Evolutionary conservation across 2,329 filamentous ascomycete genomes (phyloP).

Genomic region (Talaromyces sp.): DNA sequence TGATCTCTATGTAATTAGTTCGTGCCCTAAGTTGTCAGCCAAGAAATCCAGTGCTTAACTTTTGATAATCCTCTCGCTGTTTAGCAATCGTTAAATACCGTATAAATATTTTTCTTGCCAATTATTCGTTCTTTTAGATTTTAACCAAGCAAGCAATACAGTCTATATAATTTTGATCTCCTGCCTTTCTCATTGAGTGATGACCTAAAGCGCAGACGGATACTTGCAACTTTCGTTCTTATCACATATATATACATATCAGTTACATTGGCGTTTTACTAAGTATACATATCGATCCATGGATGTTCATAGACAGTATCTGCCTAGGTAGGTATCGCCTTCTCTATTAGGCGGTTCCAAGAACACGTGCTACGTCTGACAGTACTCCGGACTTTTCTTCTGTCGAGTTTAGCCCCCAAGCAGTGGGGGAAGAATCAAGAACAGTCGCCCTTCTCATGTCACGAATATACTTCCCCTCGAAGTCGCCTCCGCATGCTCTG

Average conservation of each 20-base stretch:
- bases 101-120: not conserved
- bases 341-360: not conserved
- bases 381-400: not conserved
- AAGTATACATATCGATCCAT: not conserved
- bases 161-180: not conserved
- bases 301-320: not conserved
- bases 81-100: not conserved
- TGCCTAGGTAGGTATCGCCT: not conserved
- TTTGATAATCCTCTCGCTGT: not conserved
- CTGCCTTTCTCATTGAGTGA: not conserved
- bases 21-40: not conserved
- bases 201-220: not conserved
- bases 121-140: not conserved
- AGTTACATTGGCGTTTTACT: not conserved
- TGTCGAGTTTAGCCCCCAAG: slow-evolving; percentile 43
- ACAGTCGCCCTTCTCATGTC: slow-evolving; percentile 59
- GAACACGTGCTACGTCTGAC: not conserved
- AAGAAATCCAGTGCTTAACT: not conserved
- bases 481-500: slow-evolving; percentile 48
- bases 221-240: not conserved
- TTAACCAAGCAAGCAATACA: not conserved
- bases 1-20: not conserved
- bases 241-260: not conserved
- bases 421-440: slow-evolving; percentile 45
- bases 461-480: slow-evolving; percentile 48